Evolutionary conservation across 305 asterid genomes (phyloP), one percentile per base, ranked within the genome.

Genomic region (Ilex paraguariensis): DNA sequence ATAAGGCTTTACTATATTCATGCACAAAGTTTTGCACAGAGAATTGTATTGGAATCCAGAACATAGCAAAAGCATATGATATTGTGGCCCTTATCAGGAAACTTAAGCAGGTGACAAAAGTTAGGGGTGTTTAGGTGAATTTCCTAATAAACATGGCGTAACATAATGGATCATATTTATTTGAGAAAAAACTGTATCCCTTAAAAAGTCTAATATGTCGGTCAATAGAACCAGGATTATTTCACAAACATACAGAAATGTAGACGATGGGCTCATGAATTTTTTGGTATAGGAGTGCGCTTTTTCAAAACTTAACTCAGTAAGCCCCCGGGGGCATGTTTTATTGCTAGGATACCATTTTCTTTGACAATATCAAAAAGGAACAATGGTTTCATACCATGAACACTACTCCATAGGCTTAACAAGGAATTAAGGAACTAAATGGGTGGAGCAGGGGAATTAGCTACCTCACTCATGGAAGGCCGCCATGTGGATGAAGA

Each of bases 401-500:
- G 7, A 5, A 36, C 42, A 36, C 42, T 36, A 36, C 9, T 36
- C 42, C 9, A 1, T 36, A 36, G 9, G 6, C 9, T 36, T 5
- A 36, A 1, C 3, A 36, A 36, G 7, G 9, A 36, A 36, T 4
- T 36, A 5, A 36, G 9, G 9, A 4, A 36, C 9, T 5, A 8
- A 8, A 8, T 8, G 42, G 4, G 42, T 36, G 42, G 42, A 8
- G 9, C 54, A 59, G 31, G 8, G 45, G 56, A 48, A 63, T 8
- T 32, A 13, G n/a, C 67, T 63, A 89, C 98, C 97, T 89, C 97
- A 67, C 81, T 89, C 82, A 92, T 92, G 2, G 84, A 75, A 2
- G 98, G 98, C 59, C 97, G 95, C 93, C 96, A 92, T 58, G 85
- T 68, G 4, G 95, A 81, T 66, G 97, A 77, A 31, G 93, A 81